Evolutionary conservation across 306 rosid genomes (phyloP).

Genomic region (Benincasa hispida): DNA sequence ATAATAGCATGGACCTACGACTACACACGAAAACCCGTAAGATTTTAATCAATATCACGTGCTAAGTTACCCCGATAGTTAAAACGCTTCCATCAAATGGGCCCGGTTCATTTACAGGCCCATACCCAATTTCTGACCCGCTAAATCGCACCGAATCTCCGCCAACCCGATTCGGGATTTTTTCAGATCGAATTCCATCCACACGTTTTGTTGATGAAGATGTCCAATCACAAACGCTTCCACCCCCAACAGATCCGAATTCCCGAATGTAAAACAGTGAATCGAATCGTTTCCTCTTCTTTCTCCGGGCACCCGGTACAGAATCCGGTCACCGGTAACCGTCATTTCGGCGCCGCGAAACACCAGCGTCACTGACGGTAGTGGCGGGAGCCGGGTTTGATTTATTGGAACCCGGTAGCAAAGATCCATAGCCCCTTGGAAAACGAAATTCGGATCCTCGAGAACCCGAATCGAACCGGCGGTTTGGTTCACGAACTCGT

Average conservation of each 20-base stretch:
- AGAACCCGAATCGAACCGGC: conserved; percentile 14
- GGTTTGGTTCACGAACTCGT: conserved; percentile 47
- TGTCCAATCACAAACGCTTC: conserved; percentile 77
- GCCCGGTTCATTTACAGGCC: conserved; percentile 4
- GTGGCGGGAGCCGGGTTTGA: conserved; percentile 17
- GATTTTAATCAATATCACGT: not conserved
- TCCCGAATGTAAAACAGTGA: conserved; percentile 73
- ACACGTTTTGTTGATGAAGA: conserved; percentile 71
- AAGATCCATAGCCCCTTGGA: conserved; percentile 69
- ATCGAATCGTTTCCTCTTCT: conserved; percentile 38
- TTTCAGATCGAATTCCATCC: conserved; percentile 72
- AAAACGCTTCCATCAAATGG: conserved; percentile 5
- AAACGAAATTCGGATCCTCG: conserved; percentile 50
- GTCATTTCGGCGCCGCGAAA: conserved; percentile 60
- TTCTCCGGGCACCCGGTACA: conserved; percentile 41
- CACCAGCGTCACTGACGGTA: conserved; percentile 50
- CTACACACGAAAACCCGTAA: conserved; percentile 2
- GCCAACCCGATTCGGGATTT: conserved; percentile 59
- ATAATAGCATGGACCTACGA: conserved; percentile 2
- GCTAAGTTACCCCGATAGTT: not conserved
- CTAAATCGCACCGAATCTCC: conserved; percentile 43
- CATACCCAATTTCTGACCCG: conserved; percentile 19
- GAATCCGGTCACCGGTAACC: conserved; percentile 30
- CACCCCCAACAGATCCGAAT: conserved; percentile 63
- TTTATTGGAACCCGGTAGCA: conserved; percentile 42